These are phyloP conservation scores for Parietaria judaica DNA, from an alignment of 306 rosid genomes.

Conservation along the genomic window DNA sequence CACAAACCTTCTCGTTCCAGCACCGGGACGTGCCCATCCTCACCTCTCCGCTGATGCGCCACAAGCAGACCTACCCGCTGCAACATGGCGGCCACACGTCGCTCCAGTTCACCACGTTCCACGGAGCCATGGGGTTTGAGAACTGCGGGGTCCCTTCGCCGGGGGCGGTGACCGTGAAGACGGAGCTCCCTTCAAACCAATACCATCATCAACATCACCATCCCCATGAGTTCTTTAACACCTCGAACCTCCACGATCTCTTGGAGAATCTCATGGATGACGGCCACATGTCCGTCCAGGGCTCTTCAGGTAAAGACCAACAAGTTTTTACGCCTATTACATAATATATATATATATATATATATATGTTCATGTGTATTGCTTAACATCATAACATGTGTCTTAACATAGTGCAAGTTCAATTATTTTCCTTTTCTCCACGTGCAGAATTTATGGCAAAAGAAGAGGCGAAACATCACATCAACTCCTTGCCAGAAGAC, in stretches of 20 bases:
- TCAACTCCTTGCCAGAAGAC: constrained; percentile 43
- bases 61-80: constrained; percentile 32
- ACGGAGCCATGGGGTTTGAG: background rate
- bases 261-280: constrained; percentile 55
- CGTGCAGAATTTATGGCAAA: constrained; percentile 36
- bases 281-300: constrained; percentile 29
- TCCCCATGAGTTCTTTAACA: background rate
- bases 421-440: background rate
- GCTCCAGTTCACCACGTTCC: constrained; percentile 29
- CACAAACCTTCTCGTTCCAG: constrained; percentile 49
- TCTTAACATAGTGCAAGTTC: background rate
- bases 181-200: constrained; percentile 72
- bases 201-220: constrained; percentile 16
- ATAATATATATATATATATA: too few species aligned
- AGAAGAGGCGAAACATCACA: constrained; percentile 35
- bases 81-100: constrained; percentile 26
- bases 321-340: too few species aligned
- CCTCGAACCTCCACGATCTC: constrained; percentile 29
- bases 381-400: too few species aligned
- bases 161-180: constrained; percentile 14
- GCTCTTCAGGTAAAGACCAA: constrained; percentile 27
- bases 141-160: background rate
- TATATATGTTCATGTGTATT: too few species aligned
- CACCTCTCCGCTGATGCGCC: constrained; percentile 23
- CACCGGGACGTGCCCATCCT: constrained; percentile 43